These are phyloP conservation scores for Colletotrichum higginsianum DNA, from an alignment of 2,329 filamentous ascomycete genomes.

Conservation along the genomic window DNA sequence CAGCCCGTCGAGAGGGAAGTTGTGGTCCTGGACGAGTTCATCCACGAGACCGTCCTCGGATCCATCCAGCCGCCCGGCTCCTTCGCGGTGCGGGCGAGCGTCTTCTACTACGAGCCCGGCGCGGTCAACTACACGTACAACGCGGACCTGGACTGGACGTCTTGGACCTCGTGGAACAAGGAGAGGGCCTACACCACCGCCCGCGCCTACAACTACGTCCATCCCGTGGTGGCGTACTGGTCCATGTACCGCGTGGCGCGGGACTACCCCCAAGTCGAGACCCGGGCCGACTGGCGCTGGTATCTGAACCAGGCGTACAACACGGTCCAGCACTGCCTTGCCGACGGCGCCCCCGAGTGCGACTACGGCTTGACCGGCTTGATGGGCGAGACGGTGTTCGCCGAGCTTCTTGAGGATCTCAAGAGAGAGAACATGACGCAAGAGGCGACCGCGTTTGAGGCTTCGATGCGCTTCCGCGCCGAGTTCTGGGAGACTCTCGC, in stretches of 20 bases:
- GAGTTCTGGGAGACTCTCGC: constrained; percentile 64
- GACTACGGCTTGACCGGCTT: constrained; percentile 63
- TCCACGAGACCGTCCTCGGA: constrained; percentile 65
- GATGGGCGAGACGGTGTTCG: constrained; percentile 74
- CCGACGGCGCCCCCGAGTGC: constrained; percentile 52
- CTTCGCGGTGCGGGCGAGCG: constrained; percentile 62
- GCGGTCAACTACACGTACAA: constrained; percentile 61
- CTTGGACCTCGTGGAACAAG: constrained; percentile 49
- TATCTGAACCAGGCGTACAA: constrained; percentile 69
- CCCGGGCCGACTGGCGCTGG: constrained; percentile 61
- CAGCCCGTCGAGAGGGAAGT: constrained; percentile 66
- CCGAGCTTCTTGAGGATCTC: constrained; percentile 66
- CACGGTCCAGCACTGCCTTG: constrained; percentile 60
- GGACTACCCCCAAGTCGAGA: constrained; percentile 59
- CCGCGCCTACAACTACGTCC: constrained; percentile 73
- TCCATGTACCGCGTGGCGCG: constrained; percentile 68
- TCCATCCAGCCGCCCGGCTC: constrained; percentile 59
- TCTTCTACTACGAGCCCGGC: constrained; percentile 70
- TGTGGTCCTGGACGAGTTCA: constrained; percentile 67
- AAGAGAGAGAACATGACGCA: constrained; percentile 57
- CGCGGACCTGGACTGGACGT: constrained; percentile 59
- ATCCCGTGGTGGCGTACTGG: constrained; percentile 71
- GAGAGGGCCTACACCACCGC: constrained; percentile 60
- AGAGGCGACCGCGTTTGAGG: constrained; percentile 54
- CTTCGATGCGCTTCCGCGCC: constrained; percentile 64